phyloP scores from a whole-genome alignment of 176 grass and related monocot genomes.

The Oryza brachyantha region DNA sequence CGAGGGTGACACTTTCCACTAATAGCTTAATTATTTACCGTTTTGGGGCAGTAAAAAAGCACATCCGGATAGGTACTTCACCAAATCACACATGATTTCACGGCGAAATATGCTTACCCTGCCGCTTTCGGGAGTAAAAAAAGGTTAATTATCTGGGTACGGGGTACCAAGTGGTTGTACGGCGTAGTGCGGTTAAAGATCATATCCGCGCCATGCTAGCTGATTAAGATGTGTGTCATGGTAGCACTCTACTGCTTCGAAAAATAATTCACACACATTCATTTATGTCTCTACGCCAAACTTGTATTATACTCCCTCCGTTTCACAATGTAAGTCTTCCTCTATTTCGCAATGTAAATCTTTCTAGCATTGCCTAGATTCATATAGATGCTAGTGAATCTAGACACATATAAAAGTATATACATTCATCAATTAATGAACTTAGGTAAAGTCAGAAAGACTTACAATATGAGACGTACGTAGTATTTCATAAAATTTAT shows the following conservation, averaged over 20 bases:
- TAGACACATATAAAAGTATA: no score
- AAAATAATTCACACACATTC: no score
- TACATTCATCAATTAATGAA: no score
- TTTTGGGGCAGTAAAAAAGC: neutral
- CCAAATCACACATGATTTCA: conserved; percentile 12
- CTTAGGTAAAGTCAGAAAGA: no score
- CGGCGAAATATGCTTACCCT: neutral
- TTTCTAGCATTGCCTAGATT: no score
- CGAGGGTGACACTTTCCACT: neutral
- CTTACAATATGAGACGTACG: no score
- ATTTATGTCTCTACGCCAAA: neutral
- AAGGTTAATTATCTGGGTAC: neutral
- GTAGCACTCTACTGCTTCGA: neutral
- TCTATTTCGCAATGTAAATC: no score
- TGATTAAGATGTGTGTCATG: neutral
- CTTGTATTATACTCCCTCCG: no score
- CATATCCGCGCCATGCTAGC: neutral
- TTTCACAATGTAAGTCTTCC: no score
- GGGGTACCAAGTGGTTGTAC: neutral
- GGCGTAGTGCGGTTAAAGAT: neutral
- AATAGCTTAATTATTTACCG: neutral
- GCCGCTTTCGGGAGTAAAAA: neutral
- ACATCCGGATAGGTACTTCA: neutral
- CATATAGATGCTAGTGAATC: no score
- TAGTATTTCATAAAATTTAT: no score